These are phyloP conservation scores for Starmera quercuum DNA, from an alignment of 805 yeast species.

Conservation along the genomic window DNA sequence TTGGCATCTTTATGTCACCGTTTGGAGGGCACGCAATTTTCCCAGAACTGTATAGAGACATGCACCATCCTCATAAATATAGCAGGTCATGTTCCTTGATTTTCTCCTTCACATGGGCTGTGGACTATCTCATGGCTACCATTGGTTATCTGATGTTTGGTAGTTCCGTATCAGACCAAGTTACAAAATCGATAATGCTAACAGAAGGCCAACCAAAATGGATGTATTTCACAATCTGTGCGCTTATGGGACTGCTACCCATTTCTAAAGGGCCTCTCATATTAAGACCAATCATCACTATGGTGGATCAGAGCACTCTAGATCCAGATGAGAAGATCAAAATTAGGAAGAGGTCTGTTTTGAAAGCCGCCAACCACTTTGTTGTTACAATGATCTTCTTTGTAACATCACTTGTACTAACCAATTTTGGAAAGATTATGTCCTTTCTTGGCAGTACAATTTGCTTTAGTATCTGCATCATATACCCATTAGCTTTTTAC, in stretches of 20 bases:
- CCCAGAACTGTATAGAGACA: conserved; percentile 68
- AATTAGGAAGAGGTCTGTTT: background rate
- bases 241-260: conserved; percentile 61
- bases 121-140: conserved; percentile 56
- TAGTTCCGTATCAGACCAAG: conserved; percentile 52
- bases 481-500: conserved; percentile 63
- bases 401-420: conserved; percentile 45
- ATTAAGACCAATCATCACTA: conserved; percentile 62
- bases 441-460: conserved; percentile 68
- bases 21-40: conserved; percentile 84
- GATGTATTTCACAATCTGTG: conserved; percentile 35
- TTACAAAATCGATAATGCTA: conserved; percentile 65
- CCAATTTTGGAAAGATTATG: conserved; percentile 68
- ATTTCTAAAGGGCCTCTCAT: conserved; percentile 72
- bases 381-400: conserved; percentile 30
- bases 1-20: conserved; percentile 67
- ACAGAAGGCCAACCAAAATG: conserved; percentile 62
- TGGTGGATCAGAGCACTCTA: conserved; percentile 36
- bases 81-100: conserved; percentile 43
- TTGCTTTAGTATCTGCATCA: conserved; percentile 66
- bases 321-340: conserved; percentile 1
- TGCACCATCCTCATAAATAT: conserved; percentile 64
- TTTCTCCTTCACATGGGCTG: conserved; percentile 47
- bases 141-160: conserved; percentile 83
- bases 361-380: conserved; percentile 11